Conservation (phyloP, 306 rosid genomes). For the Gleditsia sinensis region DNA sequence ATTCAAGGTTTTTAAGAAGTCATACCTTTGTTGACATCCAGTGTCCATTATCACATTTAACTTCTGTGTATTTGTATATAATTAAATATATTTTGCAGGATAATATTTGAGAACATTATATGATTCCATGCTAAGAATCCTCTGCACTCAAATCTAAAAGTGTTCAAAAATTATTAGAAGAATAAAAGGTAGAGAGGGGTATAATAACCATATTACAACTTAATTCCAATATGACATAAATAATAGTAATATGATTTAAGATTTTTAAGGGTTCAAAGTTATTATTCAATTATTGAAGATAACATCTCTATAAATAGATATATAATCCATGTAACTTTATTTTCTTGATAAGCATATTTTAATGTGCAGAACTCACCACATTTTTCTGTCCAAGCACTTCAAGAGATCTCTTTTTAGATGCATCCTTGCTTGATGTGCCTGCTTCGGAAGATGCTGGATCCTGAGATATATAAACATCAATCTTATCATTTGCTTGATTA, state of each 20-base stretch:
- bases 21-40: not conserved
- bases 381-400: slow-evolving; percentile 42
- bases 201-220: slow-evolving; percentile 6
- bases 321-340: slow-evolving; percentile 12
- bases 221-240: slow-evolving; percentile 15
- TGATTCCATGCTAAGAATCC: slow-evolving; percentile 6
- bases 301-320: slow-evolving; percentile 5
- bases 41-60: not conserved
- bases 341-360: slow-evolving; percentile 19
- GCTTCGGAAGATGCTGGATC: slow-evolving; percentile 57
- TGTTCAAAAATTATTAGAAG: not conserved
- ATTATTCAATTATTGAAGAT: slow-evolving; percentile 8
- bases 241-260: not conserved
- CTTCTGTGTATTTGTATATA: not conserved
- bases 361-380: slow-evolving; percentile 49
- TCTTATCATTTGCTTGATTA: slow-evolving; percentile 19
- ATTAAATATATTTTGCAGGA: not conserved
- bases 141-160: slow-evolving; percentile 4
- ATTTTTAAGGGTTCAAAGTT: not conserved
- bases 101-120: slow-evolving; percentile 5
- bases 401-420: slow-evolving; percentile 52
- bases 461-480: slow-evolving; percentile 44
- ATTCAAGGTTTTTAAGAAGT: slow-evolving; percentile 2
- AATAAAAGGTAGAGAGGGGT: slow-evolving; percentile 11
- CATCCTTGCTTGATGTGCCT: slow-evolving; percentile 47